Evolutionary conservation across 1,139 yeast species (phyloP).

Genomic region (Blastobotrys arbuscula): DNA sequence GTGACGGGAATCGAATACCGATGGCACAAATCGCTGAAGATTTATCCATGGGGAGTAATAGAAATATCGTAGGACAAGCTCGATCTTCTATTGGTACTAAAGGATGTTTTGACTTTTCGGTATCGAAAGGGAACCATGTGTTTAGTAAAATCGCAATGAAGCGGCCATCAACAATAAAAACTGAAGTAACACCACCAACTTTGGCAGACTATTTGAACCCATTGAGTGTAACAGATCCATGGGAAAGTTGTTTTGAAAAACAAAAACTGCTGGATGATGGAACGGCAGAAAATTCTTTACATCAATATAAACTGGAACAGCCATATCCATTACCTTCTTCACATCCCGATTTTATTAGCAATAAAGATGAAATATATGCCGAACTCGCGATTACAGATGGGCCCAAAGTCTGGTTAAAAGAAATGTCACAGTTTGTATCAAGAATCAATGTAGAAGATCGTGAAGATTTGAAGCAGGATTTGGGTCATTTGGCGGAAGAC

Average conservation of each 20-base stretch:
- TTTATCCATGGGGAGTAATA: slow-evolving; percentile 22
- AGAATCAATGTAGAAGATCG: slow-evolving; percentile 47
- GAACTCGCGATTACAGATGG: slow-evolving; percentile 45
- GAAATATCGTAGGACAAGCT: slow-evolving; percentile 24
- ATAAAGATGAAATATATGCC: slow-evolving; percentile 28
- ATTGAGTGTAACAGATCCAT: slow-evolving; percentile 9
- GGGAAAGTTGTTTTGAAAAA: slow-evolving; percentile 18
- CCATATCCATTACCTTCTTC: slow-evolving; percentile 23
- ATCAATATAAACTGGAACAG: slow-evolving; percentile 19
- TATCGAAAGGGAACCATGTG: slow-evolving; percentile 18
- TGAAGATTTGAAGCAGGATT: slow-evolving; percentile 55
- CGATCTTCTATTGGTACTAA: slow-evolving; percentile 17
- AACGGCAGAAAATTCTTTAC: slow-evolving; percentile 19
- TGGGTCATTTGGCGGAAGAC: slow-evolving; percentile 45
- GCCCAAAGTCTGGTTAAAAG: slow-evolving; percentile 42
- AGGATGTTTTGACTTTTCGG: slow-evolving; percentile 16
- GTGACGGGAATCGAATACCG: slow-evolving; percentile 23
- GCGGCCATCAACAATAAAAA: slow-evolving; percentile 8
- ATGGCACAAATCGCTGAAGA: slow-evolving; percentile 25
- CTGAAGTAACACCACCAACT: background rate
- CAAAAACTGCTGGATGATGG: slow-evolving; percentile 19
- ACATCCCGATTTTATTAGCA: slow-evolving; percentile 22
- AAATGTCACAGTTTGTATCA: slow-evolving; percentile 45
- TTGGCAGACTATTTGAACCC: slow-evolving; percentile 9
- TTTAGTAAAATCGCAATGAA: slow-evolving; percentile 36